phyloP scores from a whole-genome alignment of 2,329 filamentous ascomycete species.

The Aspergillus pseudoviridinutans region DNA sequence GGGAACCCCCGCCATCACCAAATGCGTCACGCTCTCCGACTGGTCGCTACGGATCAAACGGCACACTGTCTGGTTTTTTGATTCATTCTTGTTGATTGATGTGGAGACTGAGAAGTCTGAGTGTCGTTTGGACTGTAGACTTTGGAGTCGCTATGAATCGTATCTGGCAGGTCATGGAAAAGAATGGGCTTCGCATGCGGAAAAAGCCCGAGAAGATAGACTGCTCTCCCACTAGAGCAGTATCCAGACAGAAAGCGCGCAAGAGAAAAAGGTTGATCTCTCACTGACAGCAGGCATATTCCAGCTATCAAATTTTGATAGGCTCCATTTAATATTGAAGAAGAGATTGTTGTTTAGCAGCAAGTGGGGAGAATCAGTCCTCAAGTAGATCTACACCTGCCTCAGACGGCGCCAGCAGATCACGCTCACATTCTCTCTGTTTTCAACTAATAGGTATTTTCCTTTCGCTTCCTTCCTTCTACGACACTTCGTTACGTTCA shows the following conservation, averaged over 20 bases:
- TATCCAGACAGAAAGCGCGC: neutral
- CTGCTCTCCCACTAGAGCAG: neutral
- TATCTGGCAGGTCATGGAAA: neutral
- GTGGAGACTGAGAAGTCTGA: neutral
- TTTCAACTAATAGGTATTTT: neutral
- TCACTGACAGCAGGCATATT: neutral
- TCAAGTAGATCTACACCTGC: constrained; percentile 1
- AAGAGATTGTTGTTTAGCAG: neutral
- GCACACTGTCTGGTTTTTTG: neutral
- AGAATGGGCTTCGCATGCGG: neutral
- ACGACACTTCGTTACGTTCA: neutral
- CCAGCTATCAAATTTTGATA: neutral
- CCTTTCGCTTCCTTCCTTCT: neutral
- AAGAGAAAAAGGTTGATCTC: neutral
- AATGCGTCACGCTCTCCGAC: neutral
- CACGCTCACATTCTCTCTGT: neutral
- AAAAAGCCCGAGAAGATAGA: neutral
- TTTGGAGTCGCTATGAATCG: neutral
- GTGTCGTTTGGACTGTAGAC: neutral
- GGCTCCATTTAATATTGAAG: neutral
- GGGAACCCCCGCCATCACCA: neutral
- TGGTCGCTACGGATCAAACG: constrained; percentile 6
- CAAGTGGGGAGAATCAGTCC: neutral
- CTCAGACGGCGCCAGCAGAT: neutral
- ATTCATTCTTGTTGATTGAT: neutral